Conservation (phyloP, 176 grass and related monocot species). For the Cymbopogon citratus region DNA sequence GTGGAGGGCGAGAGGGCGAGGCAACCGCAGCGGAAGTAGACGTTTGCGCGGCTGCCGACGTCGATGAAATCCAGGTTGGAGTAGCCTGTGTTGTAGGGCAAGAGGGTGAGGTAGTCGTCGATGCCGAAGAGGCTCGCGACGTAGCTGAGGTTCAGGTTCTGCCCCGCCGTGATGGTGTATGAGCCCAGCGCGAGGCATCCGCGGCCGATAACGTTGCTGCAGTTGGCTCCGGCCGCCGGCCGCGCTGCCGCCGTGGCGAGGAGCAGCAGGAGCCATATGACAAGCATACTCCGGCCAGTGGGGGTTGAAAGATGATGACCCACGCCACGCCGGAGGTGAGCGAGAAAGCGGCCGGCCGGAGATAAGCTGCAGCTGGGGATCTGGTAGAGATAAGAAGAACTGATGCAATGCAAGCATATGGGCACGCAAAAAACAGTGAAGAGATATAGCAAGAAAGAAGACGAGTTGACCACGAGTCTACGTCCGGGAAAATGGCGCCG, state of each 20-base stretch:
- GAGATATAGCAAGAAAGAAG: too few relatives aligned
- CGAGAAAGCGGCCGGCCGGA: too few relatives aligned
- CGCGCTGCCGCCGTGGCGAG: not conserved
- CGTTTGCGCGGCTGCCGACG: not conserved
- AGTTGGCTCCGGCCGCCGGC: constrained; percentile 11
- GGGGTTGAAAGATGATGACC: too few relatives aligned
- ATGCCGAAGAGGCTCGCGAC: constrained; percentile 42
- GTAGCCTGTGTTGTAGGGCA: constrained; percentile 32
- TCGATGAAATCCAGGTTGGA: not conserved
- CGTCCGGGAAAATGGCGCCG: too few relatives aligned
- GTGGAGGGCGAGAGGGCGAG: not conserved
- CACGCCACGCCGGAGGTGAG: too few relatives aligned
- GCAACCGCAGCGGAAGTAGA: constrained; percentile 29
- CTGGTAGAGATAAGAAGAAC: too few relatives aligned
- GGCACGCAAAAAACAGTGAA: too few relatives aligned
- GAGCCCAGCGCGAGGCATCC: constrained; percentile 45
- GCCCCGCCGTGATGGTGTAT: constrained; percentile 14
- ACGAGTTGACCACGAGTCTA: too few relatives aligned
- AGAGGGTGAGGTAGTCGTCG: not conserved
- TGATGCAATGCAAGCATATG: too few relatives aligned
- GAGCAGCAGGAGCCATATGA: too few relatives aligned
- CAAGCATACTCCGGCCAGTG: too few relatives aligned
- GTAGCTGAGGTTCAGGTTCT: constrained; percentile 51
- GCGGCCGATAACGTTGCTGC: not conserved
- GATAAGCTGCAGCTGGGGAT: too few relatives aligned